Evolutionary conservation across 1,284 basidiomycete species (phyloP), one percentile per base, ranked within the genome.

Genomic region (Rhodofomes roseus): DNA sequence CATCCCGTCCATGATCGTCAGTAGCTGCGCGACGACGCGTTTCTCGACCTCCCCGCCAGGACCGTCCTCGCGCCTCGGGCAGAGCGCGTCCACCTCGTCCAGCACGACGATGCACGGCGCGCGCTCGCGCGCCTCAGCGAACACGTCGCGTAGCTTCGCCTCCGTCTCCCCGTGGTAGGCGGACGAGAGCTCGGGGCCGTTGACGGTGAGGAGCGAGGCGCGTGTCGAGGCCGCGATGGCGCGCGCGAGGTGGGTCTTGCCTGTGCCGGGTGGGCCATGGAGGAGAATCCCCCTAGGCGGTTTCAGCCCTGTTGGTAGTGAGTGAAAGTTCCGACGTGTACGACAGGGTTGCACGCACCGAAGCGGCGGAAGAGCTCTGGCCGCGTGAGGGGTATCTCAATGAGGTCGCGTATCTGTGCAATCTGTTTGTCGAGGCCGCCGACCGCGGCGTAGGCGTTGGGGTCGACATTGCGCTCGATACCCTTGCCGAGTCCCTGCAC

Each of bases 101-200:
- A 99, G 80, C 31, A 99, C 90, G 55, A 99, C 86, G 64, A 99
- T 94, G 66, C 92, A 95, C 0, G 96, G 96, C 62, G 87, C 90
- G 65, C 89, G 85, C 39, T 81, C 77, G 55, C 86, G 83, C 0
- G 97, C 97, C 66, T 95, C 87, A 27, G 82, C 83, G 72, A 99
- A 99, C 0, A 99, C 89, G 23, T 90, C 89, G 20, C 96, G 86
- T 20, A 99, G 80, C 62, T 90, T 87, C 3, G 92, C 86, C 72
- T 99, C 96, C 1, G 96, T 98, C 77, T 99, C 96, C 44, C 96
- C 96, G 68, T 98, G 96, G 70, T 93, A 98, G 0, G 95, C 93
- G 14, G 93, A 95, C 0, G 92, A 93, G 18, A 99, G 85, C 71
- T 98, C 95, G 2, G 97, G 94, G 0, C 97, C 97, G 65, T 97